Percentiles rank a stretch among this genome's conserved stretches.
phyloP scores from a whole-genome alignment of 345 rosid species.

The Theobroma cacao region DNA sequence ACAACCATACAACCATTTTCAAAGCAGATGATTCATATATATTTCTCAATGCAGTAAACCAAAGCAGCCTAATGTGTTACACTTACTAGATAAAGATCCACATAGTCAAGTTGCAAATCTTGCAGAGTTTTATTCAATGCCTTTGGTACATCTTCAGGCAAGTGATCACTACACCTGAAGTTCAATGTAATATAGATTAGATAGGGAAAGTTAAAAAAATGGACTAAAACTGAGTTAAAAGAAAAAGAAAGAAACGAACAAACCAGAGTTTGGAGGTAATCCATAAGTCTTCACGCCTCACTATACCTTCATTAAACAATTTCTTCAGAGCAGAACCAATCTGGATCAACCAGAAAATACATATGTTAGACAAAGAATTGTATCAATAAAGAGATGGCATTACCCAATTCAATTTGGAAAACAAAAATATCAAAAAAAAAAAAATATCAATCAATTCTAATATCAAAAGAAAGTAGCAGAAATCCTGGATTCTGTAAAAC shows the following conservation, averaged over 20 bases:
- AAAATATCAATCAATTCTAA: neutral
- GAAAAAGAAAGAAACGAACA: neutral
- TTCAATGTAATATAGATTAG: neutral
- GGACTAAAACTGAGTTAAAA: neutral
- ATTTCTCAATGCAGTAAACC: neutral
- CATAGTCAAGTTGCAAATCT: slow-evolving; percentile 56
- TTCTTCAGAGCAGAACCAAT: slow-evolving; percentile 57
- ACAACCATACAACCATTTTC: neutral
- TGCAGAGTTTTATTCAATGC: slow-evolving; percentile 50
- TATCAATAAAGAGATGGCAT: neutral
- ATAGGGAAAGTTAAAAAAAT: neutral
- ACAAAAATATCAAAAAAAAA: slow-evolving; percentile 2
- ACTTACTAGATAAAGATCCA: slow-evolving; percentile 65
- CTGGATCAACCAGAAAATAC: slow-evolving; percentile 30
- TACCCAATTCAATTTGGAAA: neutral
- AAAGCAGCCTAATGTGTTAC: neutral
- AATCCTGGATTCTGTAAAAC: neutral
- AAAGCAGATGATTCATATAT: neutral
- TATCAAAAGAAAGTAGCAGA: neutral
- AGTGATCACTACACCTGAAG: slow-evolving; percentile 55
- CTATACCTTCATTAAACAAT: slow-evolving; percentile 61
- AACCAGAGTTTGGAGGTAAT: slow-evolving; percentile 82
- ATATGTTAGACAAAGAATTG: neutral
- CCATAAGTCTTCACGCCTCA: slow-evolving; percentile 68
- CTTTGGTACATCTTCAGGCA: slow-evolving; percentile 55